Conservation (phyloP, 1,284 basidiomycete species). For the Marasmius oreades region DNA sequence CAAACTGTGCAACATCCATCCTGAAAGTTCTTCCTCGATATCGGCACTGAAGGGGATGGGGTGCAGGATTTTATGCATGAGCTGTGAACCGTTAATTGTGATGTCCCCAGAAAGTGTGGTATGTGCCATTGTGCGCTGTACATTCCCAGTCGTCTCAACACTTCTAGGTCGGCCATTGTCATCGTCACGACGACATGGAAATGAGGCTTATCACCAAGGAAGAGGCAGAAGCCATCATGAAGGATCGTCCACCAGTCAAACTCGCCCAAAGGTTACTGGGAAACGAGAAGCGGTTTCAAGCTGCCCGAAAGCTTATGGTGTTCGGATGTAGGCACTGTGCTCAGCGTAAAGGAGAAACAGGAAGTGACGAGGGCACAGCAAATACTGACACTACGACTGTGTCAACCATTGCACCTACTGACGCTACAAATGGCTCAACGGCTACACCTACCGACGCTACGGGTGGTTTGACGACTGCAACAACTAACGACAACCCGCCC, state of each 20-base stretch:
- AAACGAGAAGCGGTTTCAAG: slow-evolving; percentile 15
- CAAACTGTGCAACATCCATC: slow-evolving; percentile 25
- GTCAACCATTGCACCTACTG: slow-evolving; percentile 9
- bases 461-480: too few relatives aligned
- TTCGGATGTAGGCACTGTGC: slow-evolving; percentile 57
- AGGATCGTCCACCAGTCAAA: slow-evolving; percentile 23
- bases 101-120: slow-evolving; percentile 52
- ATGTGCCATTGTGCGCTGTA: slow-evolving; percentile 17
- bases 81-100: slow-evolving; percentile 48
- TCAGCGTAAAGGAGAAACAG: slow-evolving; percentile 6
- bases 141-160: neutral
- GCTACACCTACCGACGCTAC: too few relatives aligned
- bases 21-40: slow-evolving; percentile 28
- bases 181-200: slow-evolving; percentile 55
- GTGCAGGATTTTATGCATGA: slow-evolving; percentile 41
- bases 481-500: too few relatives aligned
- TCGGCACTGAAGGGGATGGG: slow-evolving; percentile 23
- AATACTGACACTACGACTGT: slow-evolving; percentile 6
- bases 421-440: slow-evolving; percentile 4
- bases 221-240: slow-evolving; percentile 20
- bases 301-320: slow-evolving; percentile 29
- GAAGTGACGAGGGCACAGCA: too few relatives aligned
- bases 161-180: slow-evolving; percentile 53
- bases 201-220: slow-evolving; percentile 30
- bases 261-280: slow-evolving; percentile 29